Percentiles rank a stretch among this genome's conserved stretches.
Evolutionary conservation across 805 yeast genomes (phyloP).

Genomic region (Suhomyces pyralidae): DNA sequence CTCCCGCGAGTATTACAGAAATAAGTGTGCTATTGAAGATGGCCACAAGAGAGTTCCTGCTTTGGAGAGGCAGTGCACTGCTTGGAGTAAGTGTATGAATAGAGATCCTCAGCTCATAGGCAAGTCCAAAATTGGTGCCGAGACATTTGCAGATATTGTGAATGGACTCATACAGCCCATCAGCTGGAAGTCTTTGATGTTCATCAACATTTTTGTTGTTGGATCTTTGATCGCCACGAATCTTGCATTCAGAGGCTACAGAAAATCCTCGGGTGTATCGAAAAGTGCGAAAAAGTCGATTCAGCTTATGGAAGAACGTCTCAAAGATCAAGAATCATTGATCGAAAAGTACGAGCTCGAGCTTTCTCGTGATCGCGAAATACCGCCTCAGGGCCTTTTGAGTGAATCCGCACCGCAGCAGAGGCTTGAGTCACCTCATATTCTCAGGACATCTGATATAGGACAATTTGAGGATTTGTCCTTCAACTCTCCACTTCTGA

Average conservation of each 20-base stretch:
- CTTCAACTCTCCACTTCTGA: not conserved
- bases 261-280: constrained; percentile 13
- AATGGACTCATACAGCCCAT: constrained; percentile 74
- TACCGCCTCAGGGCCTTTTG: not conserved
- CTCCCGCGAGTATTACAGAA: constrained; percentile 62
- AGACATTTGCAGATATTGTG: constrained; percentile 76
- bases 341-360: constrained; percentile 2
- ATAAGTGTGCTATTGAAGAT: constrained; percentile 62
- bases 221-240: constrained; percentile 55
- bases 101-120: constrained; percentile 68
- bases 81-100: constrained; percentile 82
- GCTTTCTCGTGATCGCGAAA: not conserved
- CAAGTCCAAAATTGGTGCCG: constrained; percentile 71
- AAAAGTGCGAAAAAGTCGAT: not conserved
- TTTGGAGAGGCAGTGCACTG: constrained; percentile 61
- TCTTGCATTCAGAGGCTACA: constrained; percentile 42
- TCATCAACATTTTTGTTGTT: constrained; percentile 43
- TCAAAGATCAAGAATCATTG: constrained; percentile 4
- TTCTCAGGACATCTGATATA: not conserved
- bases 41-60: constrained; percentile 62
- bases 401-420: not conserved
- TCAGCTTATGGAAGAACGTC: not conserved
- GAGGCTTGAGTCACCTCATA: not conserved
- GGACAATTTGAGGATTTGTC: not conserved
- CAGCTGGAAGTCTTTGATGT: constrained; percentile 61